Base-by-base conservation (phyloP, 1,284 basidiomycete species). In the Kalmanozyma brasiliensis region DNA sequence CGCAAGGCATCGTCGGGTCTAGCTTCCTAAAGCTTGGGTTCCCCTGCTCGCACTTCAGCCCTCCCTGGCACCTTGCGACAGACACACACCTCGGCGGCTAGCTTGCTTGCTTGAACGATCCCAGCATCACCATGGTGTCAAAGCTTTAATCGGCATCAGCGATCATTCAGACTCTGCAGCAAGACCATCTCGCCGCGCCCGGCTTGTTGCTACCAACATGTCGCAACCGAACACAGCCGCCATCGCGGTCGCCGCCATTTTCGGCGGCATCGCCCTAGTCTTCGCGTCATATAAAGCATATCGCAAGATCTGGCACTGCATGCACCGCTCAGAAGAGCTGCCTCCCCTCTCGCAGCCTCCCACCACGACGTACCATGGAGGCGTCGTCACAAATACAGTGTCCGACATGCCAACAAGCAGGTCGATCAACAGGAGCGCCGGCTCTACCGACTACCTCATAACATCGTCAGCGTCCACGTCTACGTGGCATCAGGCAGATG, bases 171-270 rank as follows among this genome's bases (percentile, higher is more conserved):
- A 24, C 38, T 11, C 7, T 16, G 22, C 16, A 3, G 20, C 5
- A 19, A 8, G 11, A 23, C 16, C 38, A 7, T 23, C 33, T 8
- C 36, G 36, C 22, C 26, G 8, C 6, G 2, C 29, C 16, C 40
- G 24, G 9, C 32, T 22, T 17, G 22, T 17, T 2, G 11, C 24
- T 17, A n/a, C 26, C 37, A 13, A 22, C 52, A 78, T 78, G 76
- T 62, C 57, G 20, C 76, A 78, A 35, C 76, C 76, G 26, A 49
- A 52, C 11, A 76, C 74, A 9, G 76, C 76, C 33, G 76, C 64
- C 45, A 74, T 76, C 29, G 60, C 41, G 19, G 74, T 78, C 6
- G 76, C 57, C 41, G 33, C 63, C 49, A 78, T 78, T 57, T 78
- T 78, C 45, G 62, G 61, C 30, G 72, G 60, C 34, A 36, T 73